Base-by-base conservation (phyloP, 495 filamentous ascomycete genomes). In the Penicillium steckii region DNA sequence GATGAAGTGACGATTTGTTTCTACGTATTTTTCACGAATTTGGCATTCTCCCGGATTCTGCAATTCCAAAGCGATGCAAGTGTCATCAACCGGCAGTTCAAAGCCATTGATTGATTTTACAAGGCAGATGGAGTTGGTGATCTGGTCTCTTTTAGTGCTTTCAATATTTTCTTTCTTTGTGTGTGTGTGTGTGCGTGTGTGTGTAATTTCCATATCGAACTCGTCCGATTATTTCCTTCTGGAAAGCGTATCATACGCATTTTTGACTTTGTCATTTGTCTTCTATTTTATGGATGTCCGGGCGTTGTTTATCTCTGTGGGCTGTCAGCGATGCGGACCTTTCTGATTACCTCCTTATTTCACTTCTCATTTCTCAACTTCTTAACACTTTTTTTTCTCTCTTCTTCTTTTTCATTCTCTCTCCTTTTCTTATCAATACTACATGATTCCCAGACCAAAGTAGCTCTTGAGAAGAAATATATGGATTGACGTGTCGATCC, bases 1-100 rank as follows among this genome's bases (percentile, higher is more conserved):
- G 58, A 76, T 68, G 73, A 73, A 61, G 63, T 72, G 54, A 76
- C 50, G 73, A 74, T 50, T 48, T 56, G 48, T 48, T 44, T 57
- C 46, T 47, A 60, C 56, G 59, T 64, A 68, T 68, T 56, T 57
- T 67, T 58, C 56, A 65, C 61, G 58, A 68, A 62, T 71, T 67
- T 65, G 69, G 60, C 52, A 55, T 67, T 67, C 57, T 61, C 54
- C 61, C 53, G 60, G 54, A 53, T 70, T 65, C 58, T 54, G 60
- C 61, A 64, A 60, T 68, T 68, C 60, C 62, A 61, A 48, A 64
- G 63, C 63, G 57, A 61, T 61, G 60, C 63, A 59, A 53, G 53
- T 60, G 32, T 61, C 48, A 48, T 59, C 56, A 49, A 47, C n/a
- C 42, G 54, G 60, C 53, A 46, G 17, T 22, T 21, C 38, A 53